Percentiles rank a stretch among this genome's conserved stretches.
Conservation (phyloP, 2,329 filamentous ascomycete species). For the Domatiomyces globalis region DNA sequence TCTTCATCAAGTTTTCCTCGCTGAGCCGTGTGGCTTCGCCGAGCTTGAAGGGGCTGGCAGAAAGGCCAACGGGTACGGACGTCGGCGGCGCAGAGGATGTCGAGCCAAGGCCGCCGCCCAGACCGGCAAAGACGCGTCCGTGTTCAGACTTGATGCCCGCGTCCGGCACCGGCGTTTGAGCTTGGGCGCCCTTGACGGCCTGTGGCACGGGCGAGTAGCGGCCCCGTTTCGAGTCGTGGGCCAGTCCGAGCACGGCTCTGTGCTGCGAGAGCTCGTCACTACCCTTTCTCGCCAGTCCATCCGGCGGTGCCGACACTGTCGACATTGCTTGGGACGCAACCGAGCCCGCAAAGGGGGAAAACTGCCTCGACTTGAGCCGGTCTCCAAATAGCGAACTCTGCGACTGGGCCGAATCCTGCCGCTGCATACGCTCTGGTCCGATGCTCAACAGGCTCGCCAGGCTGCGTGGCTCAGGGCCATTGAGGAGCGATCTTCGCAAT, state of each 20-base stretch:
- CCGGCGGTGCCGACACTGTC: constrained; percentile 19
- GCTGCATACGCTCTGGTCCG: constrained; percentile 11
- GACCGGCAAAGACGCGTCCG: constrained; percentile 88
- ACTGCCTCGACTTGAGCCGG: constrained; percentile 21
- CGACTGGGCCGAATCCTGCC: constrained; percentile 18
- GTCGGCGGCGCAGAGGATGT: constrained; percentile 32
- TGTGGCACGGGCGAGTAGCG: constrained; percentile 80
- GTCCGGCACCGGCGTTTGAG: constrained; percentile 65
- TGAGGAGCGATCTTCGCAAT: constrained; percentile 10
- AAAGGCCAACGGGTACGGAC: constrained; percentile 9
- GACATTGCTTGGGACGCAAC: constrained; percentile 20
- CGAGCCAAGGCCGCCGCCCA: constrained; percentile 55
- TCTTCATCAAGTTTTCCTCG: constrained; percentile 28
- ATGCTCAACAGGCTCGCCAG: constrained; percentile 10
- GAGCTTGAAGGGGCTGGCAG: constrained; percentile 39
- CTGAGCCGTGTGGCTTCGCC: constrained; percentile 26
- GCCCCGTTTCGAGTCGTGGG: constrained; percentile 62
- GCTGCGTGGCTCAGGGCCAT: constrained; percentile 8
- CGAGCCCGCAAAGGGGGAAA: constrained; percentile 24
- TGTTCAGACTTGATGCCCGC: constrained; percentile 90
- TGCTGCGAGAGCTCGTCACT: constrained; percentile 45
- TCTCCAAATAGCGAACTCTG: constrained; percentile 17
- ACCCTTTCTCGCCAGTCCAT: constrained; percentile 30
- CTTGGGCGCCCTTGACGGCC: constrained; percentile 82
- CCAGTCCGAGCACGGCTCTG: constrained; percentile 58